These are phyloP conservation scores for Skeletonema costatum DNA, from an alignment of 108 stramenopile genomes.

Conservation along the genomic window DNA sequence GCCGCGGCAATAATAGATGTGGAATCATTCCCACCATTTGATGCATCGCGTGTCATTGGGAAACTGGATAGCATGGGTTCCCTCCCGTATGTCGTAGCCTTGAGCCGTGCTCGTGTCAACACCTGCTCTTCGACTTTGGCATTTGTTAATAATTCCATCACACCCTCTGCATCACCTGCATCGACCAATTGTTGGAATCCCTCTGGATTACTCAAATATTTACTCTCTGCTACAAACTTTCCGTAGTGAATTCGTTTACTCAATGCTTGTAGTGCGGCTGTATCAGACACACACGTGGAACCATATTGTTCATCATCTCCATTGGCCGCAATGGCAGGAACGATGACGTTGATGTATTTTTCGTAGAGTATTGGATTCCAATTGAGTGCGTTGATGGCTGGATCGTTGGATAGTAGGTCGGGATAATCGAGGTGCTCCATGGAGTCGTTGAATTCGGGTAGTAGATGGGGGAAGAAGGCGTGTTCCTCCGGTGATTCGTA, in stretches of 20 bases:
- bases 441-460: slow-evolving; percentile 71
- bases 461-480: slow-evolving; percentile 89
- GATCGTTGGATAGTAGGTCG: slow-evolving; percentile 64
- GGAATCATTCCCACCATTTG: slow-evolving; percentile 28
- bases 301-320: slow-evolving; percentile 99
- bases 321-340: slow-evolving; percentile 72
- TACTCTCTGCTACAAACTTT: slow-evolving; percentile 98
- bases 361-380: slow-evolving; percentile 88
- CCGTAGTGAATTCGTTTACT: slow-evolving; percentile 95
- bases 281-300: slow-evolving; percentile 87
- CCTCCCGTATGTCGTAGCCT: slow-evolving; percentile 93
- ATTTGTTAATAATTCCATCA: slow-evolving; percentile 95
- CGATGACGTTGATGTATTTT: slow-evolving; percentile 82
- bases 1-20: slow-evolving; percentile 74
- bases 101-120: slow-evolving; percentile 84
- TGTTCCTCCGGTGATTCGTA: slow-evolving; percentile 99
- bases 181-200: slow-evolving; percentile 88
- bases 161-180: slow-evolving; percentile 92
- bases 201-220: slow-evolving; percentile 87
- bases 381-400: slow-evolving; percentile 77
- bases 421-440: slow-evolving; percentile 88
- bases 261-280: slow-evolving; percentile 90
- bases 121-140: slow-evolving; percentile 94
- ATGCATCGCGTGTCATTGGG: slow-evolving; percentile 38
- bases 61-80: slow-evolving; percentile 76